Evolutionary conservation across 306 rosid genomes (phyloP).

Genomic region (Pueraria montana): DNA sequence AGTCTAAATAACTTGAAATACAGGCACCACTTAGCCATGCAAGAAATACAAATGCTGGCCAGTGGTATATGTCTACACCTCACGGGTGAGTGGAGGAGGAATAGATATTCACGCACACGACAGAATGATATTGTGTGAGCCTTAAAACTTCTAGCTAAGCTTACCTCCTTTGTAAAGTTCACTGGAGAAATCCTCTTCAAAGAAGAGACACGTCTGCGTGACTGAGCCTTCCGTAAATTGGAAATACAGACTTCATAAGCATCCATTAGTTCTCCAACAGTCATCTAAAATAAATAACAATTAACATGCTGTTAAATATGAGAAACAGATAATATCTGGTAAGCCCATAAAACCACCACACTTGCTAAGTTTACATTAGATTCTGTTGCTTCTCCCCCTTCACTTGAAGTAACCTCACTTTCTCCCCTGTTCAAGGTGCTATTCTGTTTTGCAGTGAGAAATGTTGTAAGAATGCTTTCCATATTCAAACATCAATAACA

Average conservation of each 20-base stretch:
- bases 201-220: constrained; percentile 69
- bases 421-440: constrained; percentile 57
- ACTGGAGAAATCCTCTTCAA: constrained; percentile 85
- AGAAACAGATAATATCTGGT: constrained; percentile 36
- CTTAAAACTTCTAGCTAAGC: constrained; percentile 8
- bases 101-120: constrained; percentile 30
- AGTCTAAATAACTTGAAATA: constrained; percentile 32
- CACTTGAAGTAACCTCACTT: constrained; percentile 55
- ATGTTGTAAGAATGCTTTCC: constrained; percentile 48
- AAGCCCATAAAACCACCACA: constrained; percentile 33
- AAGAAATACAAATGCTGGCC: constrained; percentile 35
- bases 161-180: constrained; percentile 91
- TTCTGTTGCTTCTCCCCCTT: constrained; percentile 62
- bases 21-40: constrained; percentile 4
- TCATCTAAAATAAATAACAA: constrained; percentile 71
- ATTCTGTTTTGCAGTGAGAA: constrained; percentile 69
- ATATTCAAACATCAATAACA: constrained; percentile 46
- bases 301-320: constrained; percentile 45
- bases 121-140: constrained; percentile 26
- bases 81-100: constrained; percentile 24
- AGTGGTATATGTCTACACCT: too few relatives aligned
- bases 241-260: constrained; percentile 87
- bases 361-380: constrained; percentile 62
- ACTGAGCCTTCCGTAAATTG: constrained; percentile 71
- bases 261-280: constrained; percentile 79